These are phyloP conservation scores for Zygnema cylindricum DNA, from an alignment of 139 green algal species.

Conservation along the genomic window DNA sequence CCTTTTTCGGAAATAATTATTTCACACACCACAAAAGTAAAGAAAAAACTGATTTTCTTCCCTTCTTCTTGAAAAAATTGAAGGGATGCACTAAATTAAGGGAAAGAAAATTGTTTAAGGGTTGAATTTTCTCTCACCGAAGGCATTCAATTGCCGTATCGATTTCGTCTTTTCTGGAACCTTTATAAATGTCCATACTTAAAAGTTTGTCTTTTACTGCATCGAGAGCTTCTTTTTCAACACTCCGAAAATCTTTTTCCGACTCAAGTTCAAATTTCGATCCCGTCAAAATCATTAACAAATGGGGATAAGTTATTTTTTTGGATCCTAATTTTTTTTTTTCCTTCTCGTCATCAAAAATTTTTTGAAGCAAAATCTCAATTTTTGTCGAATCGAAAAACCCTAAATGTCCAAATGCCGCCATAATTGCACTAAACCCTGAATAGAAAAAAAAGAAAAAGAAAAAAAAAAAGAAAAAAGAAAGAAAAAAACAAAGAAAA, in stretches of 20 bases:
- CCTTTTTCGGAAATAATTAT: too few relatives aligned
- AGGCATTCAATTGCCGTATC: too few relatives aligned
- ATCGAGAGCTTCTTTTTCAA: background rate
- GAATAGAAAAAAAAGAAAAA: background rate
- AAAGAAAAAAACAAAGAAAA: too few relatives aligned
- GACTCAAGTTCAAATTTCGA: background rate
- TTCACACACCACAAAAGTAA: too few relatives aligned
- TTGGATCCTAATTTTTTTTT: background rate
- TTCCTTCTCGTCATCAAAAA: background rate
- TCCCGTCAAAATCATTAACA: background rate
- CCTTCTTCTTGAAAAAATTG: too few relatives aligned
- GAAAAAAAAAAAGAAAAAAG: background rate
- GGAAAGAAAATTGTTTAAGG: too few relatives aligned
- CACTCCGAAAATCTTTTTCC: background rate
- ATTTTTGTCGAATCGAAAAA: slow-evolving; percentile 19
- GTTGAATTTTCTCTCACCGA: too few relatives aligned
- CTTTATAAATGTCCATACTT: too few relatives aligned
- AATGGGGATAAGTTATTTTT: background rate
- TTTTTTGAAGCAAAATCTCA: background rate
- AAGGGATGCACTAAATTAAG: too few relatives aligned
- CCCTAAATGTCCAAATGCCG: background rate
- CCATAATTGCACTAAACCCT: slow-evolving; percentile 39
- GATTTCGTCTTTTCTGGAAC: too few relatives aligned
- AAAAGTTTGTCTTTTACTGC: too few relatives aligned
- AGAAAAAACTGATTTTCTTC: too few relatives aligned